Evolutionary conservation across 176 grass and related monocot genomes (phyloP).

Genomic region (Oryza brachyantha): DNA sequence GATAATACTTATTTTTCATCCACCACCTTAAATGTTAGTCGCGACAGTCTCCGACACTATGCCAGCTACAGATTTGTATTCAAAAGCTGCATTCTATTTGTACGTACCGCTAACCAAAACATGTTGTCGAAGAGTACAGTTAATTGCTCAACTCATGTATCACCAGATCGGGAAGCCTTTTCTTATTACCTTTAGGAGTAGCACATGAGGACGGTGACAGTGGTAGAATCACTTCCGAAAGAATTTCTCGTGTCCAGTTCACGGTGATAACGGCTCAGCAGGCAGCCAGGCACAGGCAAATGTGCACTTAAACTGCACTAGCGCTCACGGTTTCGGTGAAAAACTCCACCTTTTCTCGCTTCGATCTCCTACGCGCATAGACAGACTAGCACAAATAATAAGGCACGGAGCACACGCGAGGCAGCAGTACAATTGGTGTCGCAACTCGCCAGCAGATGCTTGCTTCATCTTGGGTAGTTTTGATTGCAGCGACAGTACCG

Average conservation of each 20-base stretch:
- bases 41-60: no score
- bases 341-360: background rate
- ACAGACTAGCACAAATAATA: background rate
- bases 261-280: background rate
- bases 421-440: background rate
- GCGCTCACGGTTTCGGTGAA: background rate
- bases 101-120: no score
- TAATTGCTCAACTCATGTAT: background rate
- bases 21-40: no score
- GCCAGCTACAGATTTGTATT: background rate
- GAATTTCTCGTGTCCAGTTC: background rate
- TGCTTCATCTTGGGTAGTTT: background rate
- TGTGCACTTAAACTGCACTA: background rate
- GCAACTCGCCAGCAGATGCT: background rate
- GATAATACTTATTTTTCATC: no score
- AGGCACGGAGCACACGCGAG: background rate
- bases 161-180: background rate
- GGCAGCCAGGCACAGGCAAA: background rate
- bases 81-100: background rate
- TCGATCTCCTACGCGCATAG: background rate
- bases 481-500: background rate
- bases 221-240: background rate
- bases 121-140: background rate
- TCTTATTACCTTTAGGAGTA: background rate
- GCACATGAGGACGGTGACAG: background rate